Evolutionary conservation across 768 basidiomycete species (phyloP).

Genomic region (Russula sp.): DNA sequence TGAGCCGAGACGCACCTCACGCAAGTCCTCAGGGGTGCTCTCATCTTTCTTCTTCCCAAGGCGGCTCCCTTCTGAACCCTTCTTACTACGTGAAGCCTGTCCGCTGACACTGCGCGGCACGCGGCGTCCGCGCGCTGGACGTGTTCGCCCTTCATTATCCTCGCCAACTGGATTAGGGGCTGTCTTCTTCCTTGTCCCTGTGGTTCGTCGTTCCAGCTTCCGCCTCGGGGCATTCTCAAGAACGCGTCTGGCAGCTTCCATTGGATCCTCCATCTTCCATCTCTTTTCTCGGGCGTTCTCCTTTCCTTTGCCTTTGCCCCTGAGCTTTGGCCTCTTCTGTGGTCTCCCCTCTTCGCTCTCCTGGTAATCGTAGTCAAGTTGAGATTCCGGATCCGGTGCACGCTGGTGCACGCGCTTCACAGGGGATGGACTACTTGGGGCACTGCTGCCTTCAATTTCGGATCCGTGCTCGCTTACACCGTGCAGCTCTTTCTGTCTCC

Average conservation of each 20-base stretch:
- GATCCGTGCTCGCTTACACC: constrained; percentile 11
- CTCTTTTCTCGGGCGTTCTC: constrained; percentile 32
- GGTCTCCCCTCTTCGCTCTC: constrained; percentile 28
- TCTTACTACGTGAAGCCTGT: not conserved
- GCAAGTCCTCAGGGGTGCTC: constrained; percentile 21
- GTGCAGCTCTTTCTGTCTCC: constrained; percentile 15
- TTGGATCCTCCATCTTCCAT: not conserved
- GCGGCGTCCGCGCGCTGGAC: not conserved
- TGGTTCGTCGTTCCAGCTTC: not conserved
- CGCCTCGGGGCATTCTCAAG: constrained; percentile 13
- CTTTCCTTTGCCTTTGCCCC: constrained; percentile 22
- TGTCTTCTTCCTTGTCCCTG: not conserved
- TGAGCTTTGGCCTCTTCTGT: constrained; percentile 27
- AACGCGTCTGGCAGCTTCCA: constrained; percentile 7
- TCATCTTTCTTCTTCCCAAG: constrained; percentile 16
- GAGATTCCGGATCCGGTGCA: constrained; percentile 6
- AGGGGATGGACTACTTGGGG: constrained; percentile 20
- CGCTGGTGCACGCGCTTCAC: constrained; percentile 14
- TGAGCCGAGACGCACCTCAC: constrained; percentile 12
- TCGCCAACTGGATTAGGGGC: not conserved
- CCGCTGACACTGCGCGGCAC: not conserved
- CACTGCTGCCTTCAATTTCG: constrained; percentile 7
- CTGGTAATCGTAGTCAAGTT: constrained; percentile 1
- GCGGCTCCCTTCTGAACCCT: constrained; percentile 4
- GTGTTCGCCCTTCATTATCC: not conserved